Evolutionary conservation across 1,139 yeast species (phyloP).

Genomic region (Candida tropicalis): DNA sequence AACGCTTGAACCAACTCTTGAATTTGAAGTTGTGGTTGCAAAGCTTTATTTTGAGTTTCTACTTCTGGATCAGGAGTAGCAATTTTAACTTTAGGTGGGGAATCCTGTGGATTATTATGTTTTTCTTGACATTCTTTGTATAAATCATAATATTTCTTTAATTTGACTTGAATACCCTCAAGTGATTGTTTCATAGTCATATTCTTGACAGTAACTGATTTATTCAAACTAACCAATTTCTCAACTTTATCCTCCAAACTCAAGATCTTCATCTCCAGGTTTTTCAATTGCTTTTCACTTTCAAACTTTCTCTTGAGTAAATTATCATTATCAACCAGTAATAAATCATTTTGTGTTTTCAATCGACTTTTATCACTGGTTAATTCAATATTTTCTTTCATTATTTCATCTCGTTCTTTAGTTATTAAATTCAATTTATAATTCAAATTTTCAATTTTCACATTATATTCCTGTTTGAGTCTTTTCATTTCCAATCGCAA

Average conservation of each 20-base stretch:
- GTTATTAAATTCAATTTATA: neutral
- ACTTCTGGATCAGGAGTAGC: too few species aligned
- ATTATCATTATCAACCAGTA: neutral
- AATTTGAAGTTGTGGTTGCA: neutral
- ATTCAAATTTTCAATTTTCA: conserved; percentile 1
- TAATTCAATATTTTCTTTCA: neutral
- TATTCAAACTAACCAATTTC: neutral
- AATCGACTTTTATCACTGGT: neutral
- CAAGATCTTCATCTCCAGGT: neutral
- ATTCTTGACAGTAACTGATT: neutral
- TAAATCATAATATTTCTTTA: conserved; percentile 10
- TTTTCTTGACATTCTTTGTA: conserved; percentile 6
- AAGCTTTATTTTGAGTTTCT: neutral
- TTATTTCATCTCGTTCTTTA: conserved; percentile 3
- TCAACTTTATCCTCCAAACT: neutral
- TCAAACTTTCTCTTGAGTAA: neutral
- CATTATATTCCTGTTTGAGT: neutral
- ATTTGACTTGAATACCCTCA: conserved; percentile 4
- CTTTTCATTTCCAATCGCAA: conserved; percentile 1
- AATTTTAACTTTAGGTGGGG: too few species aligned
- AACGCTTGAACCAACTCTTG: neutral
- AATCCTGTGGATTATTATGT: too few species aligned
- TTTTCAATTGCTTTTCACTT: neutral
- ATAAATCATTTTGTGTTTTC: neutral
- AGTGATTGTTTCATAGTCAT: neutral